phyloP scores from a whole-genome alignment of 441 rosid species.

The Theobroma grandiflorum region DNA sequence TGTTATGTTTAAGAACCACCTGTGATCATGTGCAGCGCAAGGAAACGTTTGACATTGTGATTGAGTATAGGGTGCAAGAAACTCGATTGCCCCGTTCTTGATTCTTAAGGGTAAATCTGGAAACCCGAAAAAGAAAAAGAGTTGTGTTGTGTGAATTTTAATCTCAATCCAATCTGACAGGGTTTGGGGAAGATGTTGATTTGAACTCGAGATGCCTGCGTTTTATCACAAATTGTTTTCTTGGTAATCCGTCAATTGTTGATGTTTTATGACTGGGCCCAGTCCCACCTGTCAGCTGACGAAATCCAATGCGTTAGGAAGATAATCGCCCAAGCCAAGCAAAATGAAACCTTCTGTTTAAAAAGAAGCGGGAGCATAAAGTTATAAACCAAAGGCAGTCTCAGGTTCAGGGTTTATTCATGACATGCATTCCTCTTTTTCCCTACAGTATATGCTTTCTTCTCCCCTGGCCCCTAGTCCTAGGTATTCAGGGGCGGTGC shows the following conservation, averaged over 20 bases:
- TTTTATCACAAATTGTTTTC: not conserved
- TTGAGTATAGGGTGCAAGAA: not conserved
- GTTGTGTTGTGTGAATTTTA: no score
- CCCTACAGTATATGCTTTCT: no score
- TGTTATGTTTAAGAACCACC: not conserved
- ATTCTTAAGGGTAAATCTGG: not conserved
- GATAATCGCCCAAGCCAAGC: not conserved
- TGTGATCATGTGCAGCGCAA: not conserved
- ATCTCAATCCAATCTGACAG: no score
- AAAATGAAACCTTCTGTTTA: not conserved
- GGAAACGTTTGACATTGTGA: not conserved
- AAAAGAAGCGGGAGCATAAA: not conserved
- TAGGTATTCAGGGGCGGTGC: no score
- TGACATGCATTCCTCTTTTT: no score
- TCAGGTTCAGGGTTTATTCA: no score
- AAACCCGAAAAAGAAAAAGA: not conserved
- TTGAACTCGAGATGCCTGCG: not conserved
- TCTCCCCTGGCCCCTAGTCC: no score
- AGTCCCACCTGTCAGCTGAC: not conserved
- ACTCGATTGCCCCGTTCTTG: slow-evolving; percentile 13
- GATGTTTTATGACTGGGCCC: not conserved
- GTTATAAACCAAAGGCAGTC: not conserved
- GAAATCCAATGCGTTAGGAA: not conserved
- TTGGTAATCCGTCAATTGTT: slow-evolving; percentile 1
- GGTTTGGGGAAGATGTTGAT: not conserved